Evolutionary conservation across 2,329 filamentous ascomycete species (phyloP).

Genomic region (Fusarium pilosicola): DNA sequence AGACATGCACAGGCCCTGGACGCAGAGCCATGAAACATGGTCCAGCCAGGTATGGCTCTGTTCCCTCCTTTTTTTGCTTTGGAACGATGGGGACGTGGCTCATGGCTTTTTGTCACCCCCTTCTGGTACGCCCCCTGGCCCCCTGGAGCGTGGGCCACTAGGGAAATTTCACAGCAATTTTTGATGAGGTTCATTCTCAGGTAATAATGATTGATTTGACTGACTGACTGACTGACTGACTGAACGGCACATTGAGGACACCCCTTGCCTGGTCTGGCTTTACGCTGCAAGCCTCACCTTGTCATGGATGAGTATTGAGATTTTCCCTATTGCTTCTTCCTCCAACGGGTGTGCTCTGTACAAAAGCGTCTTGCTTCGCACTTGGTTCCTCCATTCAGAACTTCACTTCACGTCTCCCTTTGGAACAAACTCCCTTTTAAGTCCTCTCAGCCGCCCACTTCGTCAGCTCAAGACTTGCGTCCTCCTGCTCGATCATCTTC

Average conservation of each 20-base stretch:
- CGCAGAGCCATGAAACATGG: conserved; percentile 37
- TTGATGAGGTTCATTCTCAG: conserved; percentile 35
- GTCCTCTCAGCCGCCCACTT: conserved; percentile 5
- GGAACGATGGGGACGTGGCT: conserved; percentile 17
- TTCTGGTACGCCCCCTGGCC: conserved; percentile 19
- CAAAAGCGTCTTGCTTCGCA: conserved; percentile 41
- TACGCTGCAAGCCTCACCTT: conserved; percentile 22
- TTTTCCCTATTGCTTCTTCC: conserved; percentile 27
- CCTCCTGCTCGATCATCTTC: conserved; percentile 1
- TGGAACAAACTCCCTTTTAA: conserved; percentile 28
- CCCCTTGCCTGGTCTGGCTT: conserved; percentile 22
- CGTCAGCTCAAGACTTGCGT: neutral
- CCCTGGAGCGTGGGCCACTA: conserved; percentile 13
- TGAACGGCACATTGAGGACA: conserved; percentile 15
- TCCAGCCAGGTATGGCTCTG: conserved; percentile 32
- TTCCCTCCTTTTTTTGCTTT: conserved; percentile 34
- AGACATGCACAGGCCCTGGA: conserved; percentile 36
- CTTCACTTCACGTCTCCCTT: conserved; percentile 35
- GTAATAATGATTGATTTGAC: conserved; percentile 22
- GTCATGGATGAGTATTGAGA: conserved; percentile 12
- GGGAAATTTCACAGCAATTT: conserved; percentile 36
- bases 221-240: conserved; percentile 12
- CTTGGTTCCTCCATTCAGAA: conserved; percentile 32
- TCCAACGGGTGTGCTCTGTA: conserved; percentile 25
- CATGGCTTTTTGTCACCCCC: conserved; percentile 32